phyloP scores from a whole-genome alignment of 2,329 filamentous ascomycete species.

The Diaporthe velutina region DNA sequence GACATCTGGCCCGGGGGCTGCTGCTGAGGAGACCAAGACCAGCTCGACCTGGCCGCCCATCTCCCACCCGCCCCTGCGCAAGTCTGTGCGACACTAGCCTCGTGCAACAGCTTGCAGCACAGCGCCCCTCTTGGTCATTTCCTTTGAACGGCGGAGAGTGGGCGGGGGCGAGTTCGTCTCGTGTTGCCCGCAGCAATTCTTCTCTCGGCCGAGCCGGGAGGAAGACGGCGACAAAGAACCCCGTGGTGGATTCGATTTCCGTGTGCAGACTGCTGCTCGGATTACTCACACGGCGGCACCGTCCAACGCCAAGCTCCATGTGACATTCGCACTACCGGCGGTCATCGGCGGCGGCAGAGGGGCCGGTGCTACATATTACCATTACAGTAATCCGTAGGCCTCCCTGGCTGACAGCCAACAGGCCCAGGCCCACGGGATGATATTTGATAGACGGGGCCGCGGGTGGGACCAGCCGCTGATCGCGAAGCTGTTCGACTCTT shows the following conservation, averaged over 20 bases:
- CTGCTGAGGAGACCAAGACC: not conserved
- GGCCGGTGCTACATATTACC: not conserved
- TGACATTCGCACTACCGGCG: not conserved
- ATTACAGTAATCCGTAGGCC: not conserved
- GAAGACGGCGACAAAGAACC: not conserved
- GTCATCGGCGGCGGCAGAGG: not conserved
- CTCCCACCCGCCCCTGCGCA: constrained; percentile 25
- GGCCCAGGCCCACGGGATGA: constrained; percentile 10
- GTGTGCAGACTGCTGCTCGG: not conserved
- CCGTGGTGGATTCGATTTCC: not conserved
- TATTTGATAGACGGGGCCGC: not conserved
- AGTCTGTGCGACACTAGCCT: constrained; percentile 32
- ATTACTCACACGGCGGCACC: not conserved
- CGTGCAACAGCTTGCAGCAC: constrained; percentile 29
- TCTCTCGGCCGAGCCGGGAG: not conserved
- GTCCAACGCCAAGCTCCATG: not conserved
- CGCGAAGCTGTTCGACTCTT: constrained; percentile 1
- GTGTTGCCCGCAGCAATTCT: not conserved
- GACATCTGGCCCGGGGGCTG: constrained; percentile 8
- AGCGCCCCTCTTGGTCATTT: not conserved
- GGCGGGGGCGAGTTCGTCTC: constrained; percentile 12
- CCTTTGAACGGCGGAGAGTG: not conserved
- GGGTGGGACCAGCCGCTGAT: constrained; percentile 23
- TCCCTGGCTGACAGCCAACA: not conserved
- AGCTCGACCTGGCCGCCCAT: not conserved